phyloP scores from a whole-genome alignment of 345 rosid species.

The Melaleuca quinquenervia region DNA sequence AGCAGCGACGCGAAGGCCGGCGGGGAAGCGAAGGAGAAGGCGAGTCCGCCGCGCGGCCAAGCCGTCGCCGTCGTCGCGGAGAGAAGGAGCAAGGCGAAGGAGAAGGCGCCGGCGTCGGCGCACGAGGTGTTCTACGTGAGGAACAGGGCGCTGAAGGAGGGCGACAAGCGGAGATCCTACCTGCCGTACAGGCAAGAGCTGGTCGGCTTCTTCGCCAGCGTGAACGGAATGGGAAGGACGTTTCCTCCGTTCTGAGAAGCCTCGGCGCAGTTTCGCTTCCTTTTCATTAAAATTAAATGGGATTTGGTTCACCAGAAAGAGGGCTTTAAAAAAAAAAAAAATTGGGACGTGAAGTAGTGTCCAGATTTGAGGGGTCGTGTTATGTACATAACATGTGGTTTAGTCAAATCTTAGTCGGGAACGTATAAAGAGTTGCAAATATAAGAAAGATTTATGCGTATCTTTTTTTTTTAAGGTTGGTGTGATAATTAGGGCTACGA shows the following conservation, averaged over 20 bases:
- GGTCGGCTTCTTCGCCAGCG: conserved; percentile 47
- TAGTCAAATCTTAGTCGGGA: background rate
- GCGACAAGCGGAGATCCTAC: conserved; percentile 47
- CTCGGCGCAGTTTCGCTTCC: background rate
- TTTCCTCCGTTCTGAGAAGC: conserved; percentile 25
- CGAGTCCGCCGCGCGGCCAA: background rate
- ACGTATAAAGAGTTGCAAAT: background rate
- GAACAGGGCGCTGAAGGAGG: conserved; percentile 47
- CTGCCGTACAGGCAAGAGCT: conserved; percentile 66
- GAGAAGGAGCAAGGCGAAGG: background rate
- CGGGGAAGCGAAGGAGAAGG: background rate
- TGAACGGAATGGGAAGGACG: conserved; percentile 15
- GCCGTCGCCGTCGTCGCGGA: background rate
- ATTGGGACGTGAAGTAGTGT: background rate
- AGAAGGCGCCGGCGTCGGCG: conserved; percentile 19
- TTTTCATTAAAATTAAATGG: background rate
- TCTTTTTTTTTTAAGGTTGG: background rate
- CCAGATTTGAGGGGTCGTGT: background rate
- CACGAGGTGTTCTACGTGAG: conserved; percentile 60
- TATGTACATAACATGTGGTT: background rate
- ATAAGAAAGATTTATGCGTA: background rate
- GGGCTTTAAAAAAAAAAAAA: too few relatives aligned
- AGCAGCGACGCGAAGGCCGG: background rate
- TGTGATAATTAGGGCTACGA: background rate
- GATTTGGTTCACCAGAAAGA: background rate